Evolutionary conservation across 305 asterid genomes (phyloP).

Genomic region (Fraxinus albicans): DNA sequence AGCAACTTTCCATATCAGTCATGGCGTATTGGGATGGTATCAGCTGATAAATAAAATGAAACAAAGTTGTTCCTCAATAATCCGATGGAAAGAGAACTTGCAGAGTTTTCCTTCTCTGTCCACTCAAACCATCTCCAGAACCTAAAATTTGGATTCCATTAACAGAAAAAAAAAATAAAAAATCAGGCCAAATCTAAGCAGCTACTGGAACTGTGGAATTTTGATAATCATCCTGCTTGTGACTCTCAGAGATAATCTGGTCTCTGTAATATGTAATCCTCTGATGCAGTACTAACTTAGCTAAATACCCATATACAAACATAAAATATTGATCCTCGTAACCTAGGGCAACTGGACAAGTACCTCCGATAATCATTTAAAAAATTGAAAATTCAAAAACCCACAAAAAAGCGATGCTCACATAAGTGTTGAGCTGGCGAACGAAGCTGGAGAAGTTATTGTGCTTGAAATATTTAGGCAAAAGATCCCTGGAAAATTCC

Average conservation of each 20-base stretch:
- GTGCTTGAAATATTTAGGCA: conserved; percentile 85
- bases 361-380: not conserved
- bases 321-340: not conserved
- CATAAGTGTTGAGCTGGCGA: conserved; percentile 84
- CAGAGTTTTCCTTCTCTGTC: not conserved
- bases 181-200: not conserved
- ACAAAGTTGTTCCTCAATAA: not conserved
- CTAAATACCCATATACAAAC: conserved; percentile 11
- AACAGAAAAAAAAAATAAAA: not conserved
- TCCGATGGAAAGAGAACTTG: not conserved
- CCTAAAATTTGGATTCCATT: not conserved
- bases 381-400: not conserved
- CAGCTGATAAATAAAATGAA: not conserved
- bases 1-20: not conserved
- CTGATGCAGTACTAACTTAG: not conserved
- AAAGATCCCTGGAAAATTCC: conserved; percentile 53
- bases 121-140: not conserved
- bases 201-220: not conserved
- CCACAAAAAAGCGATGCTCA: conserved; percentile 29
- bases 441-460: conserved; percentile 82
- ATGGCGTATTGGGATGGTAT: not conserved
- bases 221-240: not conserved
- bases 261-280: not conserved
- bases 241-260: not conserved
- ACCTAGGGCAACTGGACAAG: not conserved